A percentile compares a stretch with the other conserved stretches of the same genome.
Conservation (phyloP, 108 stramenopile genomes). For the Schizochytrium sp. region DNA sequence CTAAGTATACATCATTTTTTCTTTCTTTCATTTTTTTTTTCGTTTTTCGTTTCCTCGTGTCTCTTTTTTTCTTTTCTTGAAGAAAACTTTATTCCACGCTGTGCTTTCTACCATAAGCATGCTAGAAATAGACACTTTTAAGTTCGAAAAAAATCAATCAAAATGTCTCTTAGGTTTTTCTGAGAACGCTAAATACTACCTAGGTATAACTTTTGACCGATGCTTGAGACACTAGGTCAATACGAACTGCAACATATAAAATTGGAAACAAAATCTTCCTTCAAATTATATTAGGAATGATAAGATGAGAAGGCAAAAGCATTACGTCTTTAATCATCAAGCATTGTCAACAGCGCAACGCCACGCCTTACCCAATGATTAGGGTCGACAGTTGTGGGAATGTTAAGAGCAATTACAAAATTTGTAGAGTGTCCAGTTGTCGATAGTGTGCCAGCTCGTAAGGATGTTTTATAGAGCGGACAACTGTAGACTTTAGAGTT, state of each 20-base stretch:
- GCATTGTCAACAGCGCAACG: conserved; percentile 78
- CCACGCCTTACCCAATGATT: conserved; percentile 78
- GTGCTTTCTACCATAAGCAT: no score
- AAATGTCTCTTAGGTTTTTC: no score
- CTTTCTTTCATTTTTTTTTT: no score
- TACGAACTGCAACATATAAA: background rate
- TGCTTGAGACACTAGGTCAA: no score
- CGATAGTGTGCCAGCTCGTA: conserved; percentile 72
- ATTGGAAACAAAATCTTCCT: background rate
- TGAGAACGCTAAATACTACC: background rate
- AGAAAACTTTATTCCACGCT: no score
- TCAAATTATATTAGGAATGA: background rate
- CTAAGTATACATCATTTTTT: no score
- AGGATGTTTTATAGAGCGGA: conserved; percentile 77
- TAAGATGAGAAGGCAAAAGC: background rate
- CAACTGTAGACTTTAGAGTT: conserved; percentile 64
- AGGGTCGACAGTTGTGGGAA: conserved; percentile 63
- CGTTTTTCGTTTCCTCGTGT: no score
- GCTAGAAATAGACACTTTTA: no score
- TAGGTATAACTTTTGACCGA: no score
- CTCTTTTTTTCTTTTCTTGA: no score
- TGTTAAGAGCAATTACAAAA: conserved; percentile 70
- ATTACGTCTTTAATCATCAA: conserved; percentile 69
- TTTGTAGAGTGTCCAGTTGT: conserved; percentile 78
- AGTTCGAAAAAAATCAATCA: no score